phyloP scores from a whole-genome alignment of 345 rosid genomes.

The Citrus reticulata region DNA sequence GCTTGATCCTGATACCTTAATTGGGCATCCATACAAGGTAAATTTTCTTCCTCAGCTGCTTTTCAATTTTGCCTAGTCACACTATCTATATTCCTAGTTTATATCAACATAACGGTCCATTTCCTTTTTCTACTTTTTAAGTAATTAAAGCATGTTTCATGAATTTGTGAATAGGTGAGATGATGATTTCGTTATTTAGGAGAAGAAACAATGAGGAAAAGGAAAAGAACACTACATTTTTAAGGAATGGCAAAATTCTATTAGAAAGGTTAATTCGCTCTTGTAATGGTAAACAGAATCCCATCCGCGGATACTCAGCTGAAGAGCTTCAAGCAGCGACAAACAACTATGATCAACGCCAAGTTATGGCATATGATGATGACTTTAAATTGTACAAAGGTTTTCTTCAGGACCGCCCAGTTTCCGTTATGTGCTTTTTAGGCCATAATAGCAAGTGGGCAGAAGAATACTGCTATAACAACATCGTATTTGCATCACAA shows the following conservation, averaged over 20 bases:
- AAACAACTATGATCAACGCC: background rate
- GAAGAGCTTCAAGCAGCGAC: conserved; percentile 16
- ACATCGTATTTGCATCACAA: conserved; percentile 5
- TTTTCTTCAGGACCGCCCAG: conserved; percentile 4
- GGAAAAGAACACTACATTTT: background rate
- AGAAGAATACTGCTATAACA: background rate
- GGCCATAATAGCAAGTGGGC: background rate
- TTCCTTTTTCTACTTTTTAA: too few relatives aligned
- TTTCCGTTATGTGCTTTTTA: conserved; percentile 5
- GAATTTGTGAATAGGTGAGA: background rate
- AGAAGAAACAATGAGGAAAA: background rate
- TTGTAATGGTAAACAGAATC: conserved; percentile 13
- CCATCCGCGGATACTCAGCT: conserved; percentile 4
- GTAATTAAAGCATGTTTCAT: too few relatives aligned
- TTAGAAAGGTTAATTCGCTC: conserved; percentile 11
- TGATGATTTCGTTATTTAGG: background rate
- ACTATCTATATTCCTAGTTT: too few relatives aligned
- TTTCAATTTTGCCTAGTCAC: background rate
- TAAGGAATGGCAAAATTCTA: conserved; percentile 16
- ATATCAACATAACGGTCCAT: too few relatives aligned
- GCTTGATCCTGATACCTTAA: background rate
- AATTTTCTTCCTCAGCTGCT: background rate
- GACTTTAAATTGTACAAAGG: conserved; percentile 3
- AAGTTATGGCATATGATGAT: background rate
- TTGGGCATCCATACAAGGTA: background rate